These are phyloP conservation scores for Beauveria scarabaeidicola DNA, from an alignment of 2,329 filamentous ascomycete species.

Conservation along the genomic window DNA sequence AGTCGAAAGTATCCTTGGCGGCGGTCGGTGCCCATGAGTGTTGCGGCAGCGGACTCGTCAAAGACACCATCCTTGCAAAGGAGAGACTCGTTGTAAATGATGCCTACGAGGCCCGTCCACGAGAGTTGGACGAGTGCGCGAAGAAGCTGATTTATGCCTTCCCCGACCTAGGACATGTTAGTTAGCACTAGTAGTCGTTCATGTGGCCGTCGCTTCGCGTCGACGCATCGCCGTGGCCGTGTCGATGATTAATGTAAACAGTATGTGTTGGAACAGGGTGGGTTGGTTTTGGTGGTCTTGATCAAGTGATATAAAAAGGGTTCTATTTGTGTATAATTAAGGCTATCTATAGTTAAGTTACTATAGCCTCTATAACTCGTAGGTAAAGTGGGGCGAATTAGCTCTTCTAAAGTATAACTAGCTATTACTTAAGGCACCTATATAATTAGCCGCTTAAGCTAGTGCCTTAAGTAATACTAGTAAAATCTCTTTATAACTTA, in stretches of 20 bases:
- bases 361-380: too few relatives aligned
- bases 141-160: neutral
- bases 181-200: neutral
- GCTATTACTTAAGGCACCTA: too few relatives aligned
- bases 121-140: neutral
- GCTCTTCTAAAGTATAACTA: too few relatives aligned
- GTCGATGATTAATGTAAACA: neutral
- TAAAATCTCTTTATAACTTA: too few relatives aligned
- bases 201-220: neutral
- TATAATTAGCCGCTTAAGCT: too few relatives aligned
- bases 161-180: neutral
- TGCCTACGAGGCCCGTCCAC: constrained; percentile 6
- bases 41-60: constrained; percentile 11
- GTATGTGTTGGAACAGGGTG: too few relatives aligned
- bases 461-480: too few relatives aligned
- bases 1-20: neutral
- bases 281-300: too few relatives aligned
- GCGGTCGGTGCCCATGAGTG: constrained; percentile 14
- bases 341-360: too few relatives aligned
- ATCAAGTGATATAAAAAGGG: too few relatives aligned
- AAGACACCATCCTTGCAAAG: constrained; percentile 8
- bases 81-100: constrained; percentile 12
- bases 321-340: too few relatives aligned
- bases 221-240: neutral
- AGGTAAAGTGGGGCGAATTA: too few relatives aligned